These are phyloP conservation scores for Phytophthora podocarpi DNA, from an alignment of 352 stramenopile genomes.

Conservation along the genomic window DNA sequence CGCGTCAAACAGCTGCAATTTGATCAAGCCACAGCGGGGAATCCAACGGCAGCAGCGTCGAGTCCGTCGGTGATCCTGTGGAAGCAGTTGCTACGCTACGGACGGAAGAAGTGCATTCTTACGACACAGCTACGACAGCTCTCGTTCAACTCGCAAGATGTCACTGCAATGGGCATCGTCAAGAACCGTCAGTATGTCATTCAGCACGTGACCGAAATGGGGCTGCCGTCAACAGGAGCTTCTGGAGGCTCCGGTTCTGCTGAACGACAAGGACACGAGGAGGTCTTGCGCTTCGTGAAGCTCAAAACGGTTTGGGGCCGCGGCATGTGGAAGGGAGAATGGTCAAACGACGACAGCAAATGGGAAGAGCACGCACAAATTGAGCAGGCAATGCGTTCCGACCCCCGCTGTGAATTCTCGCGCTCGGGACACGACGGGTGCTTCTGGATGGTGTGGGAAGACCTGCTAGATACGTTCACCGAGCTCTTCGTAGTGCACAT, in stretches of 20 bases:
- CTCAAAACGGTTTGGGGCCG: constrained; percentile 82
- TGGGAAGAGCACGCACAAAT: constrained; percentile 85
- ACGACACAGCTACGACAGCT: constrained; percentile 74
- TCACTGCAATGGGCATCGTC: constrained; percentile 66
- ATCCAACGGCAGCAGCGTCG: constrained; percentile 21
- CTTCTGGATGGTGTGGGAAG: constrained; percentile 87
- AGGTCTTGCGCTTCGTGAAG: constrained; percentile 73
- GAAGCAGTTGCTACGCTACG: constrained; percentile 70
- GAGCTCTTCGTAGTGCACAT: constrained; percentile 67
- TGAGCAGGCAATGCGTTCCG: constrained; percentile 63
- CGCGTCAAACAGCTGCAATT: constrained; percentile 36
- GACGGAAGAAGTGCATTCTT: constrained; percentile 63
- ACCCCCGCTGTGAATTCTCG: constrained; percentile 67
- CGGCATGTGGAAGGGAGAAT: constrained; percentile 84
- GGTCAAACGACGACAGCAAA: constrained; percentile 84
- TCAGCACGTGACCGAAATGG: constrained; percentile 70
- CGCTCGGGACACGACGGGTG: constrained; percentile 73
- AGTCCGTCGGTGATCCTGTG: constrained; percentile 52
- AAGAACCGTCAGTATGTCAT: constrained; percentile 84
- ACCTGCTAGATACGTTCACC: constrained; percentile 75
- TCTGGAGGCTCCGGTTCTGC: not conserved
- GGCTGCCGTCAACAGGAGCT: constrained; percentile 10
- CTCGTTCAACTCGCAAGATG: constrained; percentile 64
- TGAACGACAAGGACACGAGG: not conserved
- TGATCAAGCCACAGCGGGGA: constrained; percentile 23